Evolutionary conservation across 2,329 filamentous ascomycete genomes (phyloP).

Genomic region (Pseudopyrenochaeta lycopersici): DNA sequence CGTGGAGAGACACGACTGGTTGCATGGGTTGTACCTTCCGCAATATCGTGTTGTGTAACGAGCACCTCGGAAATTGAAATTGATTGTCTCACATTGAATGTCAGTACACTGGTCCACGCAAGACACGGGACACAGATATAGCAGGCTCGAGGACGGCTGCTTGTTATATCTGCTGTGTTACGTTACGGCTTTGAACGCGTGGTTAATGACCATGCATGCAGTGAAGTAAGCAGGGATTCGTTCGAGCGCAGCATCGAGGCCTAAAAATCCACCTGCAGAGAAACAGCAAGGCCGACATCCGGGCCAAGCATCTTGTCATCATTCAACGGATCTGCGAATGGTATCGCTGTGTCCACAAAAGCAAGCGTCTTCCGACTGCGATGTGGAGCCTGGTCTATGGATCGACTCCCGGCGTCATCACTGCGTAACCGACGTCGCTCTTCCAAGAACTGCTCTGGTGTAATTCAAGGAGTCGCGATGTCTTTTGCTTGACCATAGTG

Average conservation of each 20-base stretch:
- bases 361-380: conserved; percentile 2
- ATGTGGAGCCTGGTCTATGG: background rate
- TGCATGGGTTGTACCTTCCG: background rate
- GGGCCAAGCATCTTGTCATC: background rate
- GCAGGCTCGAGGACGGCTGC: background rate
- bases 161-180: conserved; percentile 4
- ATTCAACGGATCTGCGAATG: background rate
- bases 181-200: conserved; percentile 5
- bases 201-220: background rate
- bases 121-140: background rate
- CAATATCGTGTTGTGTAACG: too few relatives aligned
- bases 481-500: conserved; percentile 7
- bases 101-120: conserved; percentile 2
- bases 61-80: too few relatives aligned
- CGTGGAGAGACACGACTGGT: too few relatives aligned
- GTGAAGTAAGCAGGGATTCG: background rate
- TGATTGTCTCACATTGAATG: background rate
- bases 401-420: conserved; percentile 17
- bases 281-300: background rate
- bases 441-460: background rate
- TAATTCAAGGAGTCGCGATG: conserved; percentile 10
- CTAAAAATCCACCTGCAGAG: background rate
- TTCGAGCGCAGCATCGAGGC: background rate
- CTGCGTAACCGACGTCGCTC: conserved; percentile 7
- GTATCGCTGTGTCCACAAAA: conserved; percentile 1